phyloP scores from a whole-genome alignment of 345 rosid species.

The Ceriops zippeliana region DNA sequence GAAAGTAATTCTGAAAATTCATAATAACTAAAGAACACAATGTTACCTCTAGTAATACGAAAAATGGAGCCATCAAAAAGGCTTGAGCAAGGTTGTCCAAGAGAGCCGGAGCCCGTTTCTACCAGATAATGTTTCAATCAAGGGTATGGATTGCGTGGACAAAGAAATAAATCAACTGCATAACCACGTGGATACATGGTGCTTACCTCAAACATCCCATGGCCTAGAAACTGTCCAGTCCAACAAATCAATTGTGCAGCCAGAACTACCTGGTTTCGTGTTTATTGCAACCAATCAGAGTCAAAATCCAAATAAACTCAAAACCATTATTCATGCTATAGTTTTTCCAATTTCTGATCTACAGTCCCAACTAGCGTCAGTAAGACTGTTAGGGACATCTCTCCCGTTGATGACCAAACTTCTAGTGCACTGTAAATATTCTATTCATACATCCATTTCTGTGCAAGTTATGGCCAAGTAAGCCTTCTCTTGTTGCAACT shows the following conservation, averaged over 20 bases:
- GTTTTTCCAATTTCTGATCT: too few relatives aligned
- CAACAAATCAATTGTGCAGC: constrained; percentile 72
- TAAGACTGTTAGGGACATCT: too few relatives aligned
- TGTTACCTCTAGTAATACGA: constrained; percentile 80
- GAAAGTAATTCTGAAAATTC: not conserved
- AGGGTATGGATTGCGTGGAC: not conserved
- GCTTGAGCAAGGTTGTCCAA: constrained; percentile 77
- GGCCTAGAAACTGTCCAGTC: constrained; percentile 81
- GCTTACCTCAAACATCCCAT: constrained; percentile 81
- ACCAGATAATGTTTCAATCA: not conserved
- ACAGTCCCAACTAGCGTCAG: too few relatives aligned
- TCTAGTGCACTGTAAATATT: too few relatives aligned
- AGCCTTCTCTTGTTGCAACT: too few relatives aligned
- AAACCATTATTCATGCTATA: not conserved
- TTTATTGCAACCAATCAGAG: not conserved
- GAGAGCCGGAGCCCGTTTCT: constrained; percentile 91
- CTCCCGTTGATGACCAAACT: too few relatives aligned
- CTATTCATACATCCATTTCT: too few relatives aligned
- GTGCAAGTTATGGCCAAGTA: too few relatives aligned
- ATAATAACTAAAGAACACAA: not conserved
- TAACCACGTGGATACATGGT: not conserved
- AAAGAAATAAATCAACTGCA: not conserved
- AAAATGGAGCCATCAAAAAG: constrained; percentile 81
- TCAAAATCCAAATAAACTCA: not conserved
- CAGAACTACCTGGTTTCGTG: constrained; percentile 51